phyloP scores from a whole-genome alignment of 306 rosid species.

The Sesbania bispinosa region DNA sequence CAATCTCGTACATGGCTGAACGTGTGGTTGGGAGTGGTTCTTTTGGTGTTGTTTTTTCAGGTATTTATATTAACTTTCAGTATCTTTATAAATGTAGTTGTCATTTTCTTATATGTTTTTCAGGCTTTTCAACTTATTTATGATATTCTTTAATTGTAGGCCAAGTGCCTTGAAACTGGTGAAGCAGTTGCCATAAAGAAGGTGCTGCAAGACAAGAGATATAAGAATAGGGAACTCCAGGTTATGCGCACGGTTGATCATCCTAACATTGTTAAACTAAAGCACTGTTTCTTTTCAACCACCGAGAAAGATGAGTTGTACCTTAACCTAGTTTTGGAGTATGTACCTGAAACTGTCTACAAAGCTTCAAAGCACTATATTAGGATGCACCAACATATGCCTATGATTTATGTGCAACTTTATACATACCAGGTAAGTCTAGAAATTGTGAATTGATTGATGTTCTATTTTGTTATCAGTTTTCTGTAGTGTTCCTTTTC shows the following conservation, averaged over 20 bases:
- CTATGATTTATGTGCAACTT: constrained; percentile 66
- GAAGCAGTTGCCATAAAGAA: constrained; percentile 87
- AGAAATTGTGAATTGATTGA: neutral
- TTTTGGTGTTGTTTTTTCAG: constrained; percentile 92
- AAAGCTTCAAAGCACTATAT: constrained; percentile 67
- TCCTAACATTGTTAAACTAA: constrained; percentile 69
- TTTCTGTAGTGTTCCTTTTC: neutral
- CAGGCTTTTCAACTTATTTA: neutral
- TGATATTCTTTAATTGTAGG: constrained; percentile 36
- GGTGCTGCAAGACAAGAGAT: constrained; percentile 93
- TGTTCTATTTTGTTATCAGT: neutral
- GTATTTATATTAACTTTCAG: constrained; percentile 37
- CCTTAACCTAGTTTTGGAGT: constrained; percentile 94
- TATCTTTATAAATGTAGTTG: neutral
- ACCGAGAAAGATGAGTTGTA: constrained; percentile 85
- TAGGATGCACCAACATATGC: constrained; percentile 62
- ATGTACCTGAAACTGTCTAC: constrained; percentile 78
- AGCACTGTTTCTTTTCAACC: constrained; percentile 88
- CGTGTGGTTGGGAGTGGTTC: constrained; percentile 97
- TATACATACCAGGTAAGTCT: constrained; percentile 75
- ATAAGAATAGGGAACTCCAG: constrained; percentile 89
- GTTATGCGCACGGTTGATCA: constrained; percentile 82
- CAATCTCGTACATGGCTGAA: constrained; percentile 89
- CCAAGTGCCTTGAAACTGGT: constrained; percentile 85
- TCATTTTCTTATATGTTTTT: neutral